phyloP scores from a whole-genome alignment of 2,329 filamentous ascomycete species.

The Sporothrix globosa region DNA sequence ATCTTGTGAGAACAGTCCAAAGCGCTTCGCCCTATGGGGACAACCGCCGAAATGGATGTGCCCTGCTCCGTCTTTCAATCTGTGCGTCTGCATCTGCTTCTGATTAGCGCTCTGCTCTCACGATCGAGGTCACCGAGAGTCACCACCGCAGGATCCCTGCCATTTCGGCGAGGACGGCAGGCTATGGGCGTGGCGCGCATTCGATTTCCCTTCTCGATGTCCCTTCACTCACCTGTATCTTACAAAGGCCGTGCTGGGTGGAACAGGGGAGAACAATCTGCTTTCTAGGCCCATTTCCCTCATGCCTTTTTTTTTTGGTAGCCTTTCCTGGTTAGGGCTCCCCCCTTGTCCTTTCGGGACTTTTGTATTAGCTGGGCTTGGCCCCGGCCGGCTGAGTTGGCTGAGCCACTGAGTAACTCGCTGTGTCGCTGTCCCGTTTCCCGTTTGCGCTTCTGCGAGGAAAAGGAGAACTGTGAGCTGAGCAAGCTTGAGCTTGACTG shows the following conservation, averaged over 20 bases:
- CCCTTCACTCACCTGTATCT: neutral
- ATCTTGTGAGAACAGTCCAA: neutral
- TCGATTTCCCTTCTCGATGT: conserved; percentile 5
- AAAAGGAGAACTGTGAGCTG: conserved; percentile 2
- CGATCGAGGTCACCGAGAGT: neutral
- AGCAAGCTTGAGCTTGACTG: conserved; percentile 14
- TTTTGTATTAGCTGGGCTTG: conserved; percentile 2
- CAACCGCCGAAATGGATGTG: neutral
- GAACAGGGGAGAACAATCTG: too few species aligned
- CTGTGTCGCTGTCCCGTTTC: too few species aligned
- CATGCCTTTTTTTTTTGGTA: neutral
- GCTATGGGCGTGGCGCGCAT: neutral
- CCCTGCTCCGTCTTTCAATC: neutral
- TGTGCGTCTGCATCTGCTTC: neutral
- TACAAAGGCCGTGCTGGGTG: too few species aligned
- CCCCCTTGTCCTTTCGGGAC: neutral
- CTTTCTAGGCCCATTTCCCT: neutral
- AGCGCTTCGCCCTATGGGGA: neutral
- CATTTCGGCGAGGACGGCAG: neutral
- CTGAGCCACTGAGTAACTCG: neutral
- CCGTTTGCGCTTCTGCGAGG: neutral
- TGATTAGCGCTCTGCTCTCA: neutral
- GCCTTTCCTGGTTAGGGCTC: conserved; percentile 6
- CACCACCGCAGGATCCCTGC: neutral
- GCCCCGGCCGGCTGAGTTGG: neutral